These are phyloP conservation scores for Solanum aculeatissimum DNA, from an alignment of 305 asterid genomes.

Conservation along the genomic window DNA sequence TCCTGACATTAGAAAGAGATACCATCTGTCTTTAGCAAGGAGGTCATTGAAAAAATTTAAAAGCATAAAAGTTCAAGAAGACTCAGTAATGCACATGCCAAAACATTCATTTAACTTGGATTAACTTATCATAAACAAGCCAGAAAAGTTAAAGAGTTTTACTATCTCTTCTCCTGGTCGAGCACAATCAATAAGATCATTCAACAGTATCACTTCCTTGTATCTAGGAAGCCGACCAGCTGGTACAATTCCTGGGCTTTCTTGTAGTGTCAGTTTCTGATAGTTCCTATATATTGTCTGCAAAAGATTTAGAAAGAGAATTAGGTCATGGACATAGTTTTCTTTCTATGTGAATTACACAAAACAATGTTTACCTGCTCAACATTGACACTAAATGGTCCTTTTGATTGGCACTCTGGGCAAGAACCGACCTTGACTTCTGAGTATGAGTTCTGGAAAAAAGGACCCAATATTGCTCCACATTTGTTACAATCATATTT, in stretches of 20 bases:
- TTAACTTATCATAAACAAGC: background rate
- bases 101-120: background rate
- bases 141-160: conserved; percentile 1
- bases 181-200: conserved; percentile 97
- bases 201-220: conserved; percentile 96
- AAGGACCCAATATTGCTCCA: conserved; percentile 86
- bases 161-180: conserved; percentile 99
- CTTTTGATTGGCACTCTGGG: conserved; percentile 93
- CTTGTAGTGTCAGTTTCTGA: conserved; percentile 94
- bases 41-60: background rate
- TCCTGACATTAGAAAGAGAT: conserved; percentile 43
- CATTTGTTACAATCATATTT: conserved; percentile 89
- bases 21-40: background rate
- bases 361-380: conserved; percentile 62
- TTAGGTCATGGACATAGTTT: background rate
- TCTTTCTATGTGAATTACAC: background rate
- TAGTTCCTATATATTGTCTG: conserved; percentile 95
- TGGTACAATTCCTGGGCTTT: conserved; percentile 97
- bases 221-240: conserved; percentile 98
- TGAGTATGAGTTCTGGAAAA: conserved; percentile 92
- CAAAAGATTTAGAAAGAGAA: background rate
- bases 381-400: conserved; percentile 86
- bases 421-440: conserved; percentile 98
- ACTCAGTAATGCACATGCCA: background rate
- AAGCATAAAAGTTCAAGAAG: background rate